Evolutionary conservation across 805 yeast genomes (phyloP).

Genomic region (Kuraishia capsulata): DNA sequence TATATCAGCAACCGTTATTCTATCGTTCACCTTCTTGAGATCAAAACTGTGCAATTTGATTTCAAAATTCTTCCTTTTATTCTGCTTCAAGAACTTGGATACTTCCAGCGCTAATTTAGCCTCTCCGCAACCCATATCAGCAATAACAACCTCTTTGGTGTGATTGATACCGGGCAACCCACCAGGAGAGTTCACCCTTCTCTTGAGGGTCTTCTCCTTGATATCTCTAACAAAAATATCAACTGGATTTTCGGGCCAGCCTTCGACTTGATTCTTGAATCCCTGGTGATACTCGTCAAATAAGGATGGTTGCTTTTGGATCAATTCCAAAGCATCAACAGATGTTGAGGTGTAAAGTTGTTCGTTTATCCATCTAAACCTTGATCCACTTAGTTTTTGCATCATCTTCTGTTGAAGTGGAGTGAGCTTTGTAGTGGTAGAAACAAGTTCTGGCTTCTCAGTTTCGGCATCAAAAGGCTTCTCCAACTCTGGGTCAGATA

Average conservation of each 20-base stretch:
- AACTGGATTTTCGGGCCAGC: slow-evolving; percentile 99
- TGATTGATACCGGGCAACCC: slow-evolving; percentile 71
- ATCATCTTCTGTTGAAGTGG: slow-evolving; percentile 94
- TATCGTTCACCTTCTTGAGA: slow-evolving; percentile 76
- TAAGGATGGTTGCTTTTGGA: slow-evolving; percentile 74
- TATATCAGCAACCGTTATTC: slow-evolving; percentile 95
- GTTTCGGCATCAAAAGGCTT: not conserved
- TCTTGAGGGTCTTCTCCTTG: slow-evolving; percentile 45
- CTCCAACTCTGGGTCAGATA: slow-evolving; percentile 8
- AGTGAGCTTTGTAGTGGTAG: slow-evolving; percentile 43
- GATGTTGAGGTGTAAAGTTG: slow-evolving; percentile 87
- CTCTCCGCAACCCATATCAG: slow-evolving; percentile 99
- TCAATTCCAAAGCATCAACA: slow-evolving; percentile 61
- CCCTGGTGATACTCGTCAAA: slow-evolving; percentile 96
- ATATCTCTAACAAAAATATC: slow-evolving; percentile 74
- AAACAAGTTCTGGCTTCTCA: slow-evolving; percentile 3
- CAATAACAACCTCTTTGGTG: slow-evolving; percentile 63
- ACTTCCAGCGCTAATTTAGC: slow-evolving; percentile 76
- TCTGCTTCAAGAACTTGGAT: slow-evolving; percentile 33
- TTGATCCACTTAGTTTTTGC: slow-evolving; percentile 87
- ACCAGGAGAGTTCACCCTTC: slow-evolving; percentile 85
- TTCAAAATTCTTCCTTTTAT: slow-evolving; percentile 32
- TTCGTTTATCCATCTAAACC: slow-evolving; percentile 98
- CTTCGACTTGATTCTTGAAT: slow-evolving; percentile 86
- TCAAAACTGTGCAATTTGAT: slow-evolving; percentile 83